Base-by-base conservation (phyloP, 495 filamentous ascomycete species). In the Aspergillus wentii region DNA sequence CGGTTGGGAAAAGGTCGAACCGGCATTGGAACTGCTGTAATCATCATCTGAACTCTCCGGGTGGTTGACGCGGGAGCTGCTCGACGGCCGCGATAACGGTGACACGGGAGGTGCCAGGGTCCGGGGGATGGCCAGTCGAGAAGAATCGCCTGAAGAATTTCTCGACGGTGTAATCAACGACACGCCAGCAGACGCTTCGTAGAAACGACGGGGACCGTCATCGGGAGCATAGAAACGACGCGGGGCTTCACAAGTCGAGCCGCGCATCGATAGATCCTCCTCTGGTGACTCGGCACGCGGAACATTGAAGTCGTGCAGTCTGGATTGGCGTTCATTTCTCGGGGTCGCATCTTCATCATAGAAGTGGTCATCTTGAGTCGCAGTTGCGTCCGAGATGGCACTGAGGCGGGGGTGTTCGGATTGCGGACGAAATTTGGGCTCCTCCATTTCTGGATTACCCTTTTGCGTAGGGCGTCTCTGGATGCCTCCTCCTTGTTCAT, bases 351-450 rank as follows among this genome's bases (percentile, higher is more conserved):
- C 46, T 11, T 69, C 61, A 33, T 61, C 61, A 9, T 44, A 26
- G 19, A 37, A 31, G 40, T 30, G 33, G 20, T 26, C 49, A 34
- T 74, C 63, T 30, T 76, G 71, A 13, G 71, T 72, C 0, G 72
- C 68, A 74, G 41, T 22, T 59, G 51, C 17, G 14, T 29, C 65
- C 10, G 76, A 74, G 28, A 85, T 62, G 11, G 70, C 72, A 52
- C 85, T 86, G 57, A 90, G 72, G 13, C 78, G 74, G 27, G 85
- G 84, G 50, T 90, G 78, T 58, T 85, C 75, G 8, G 85, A 90
- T 28, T 77, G 68, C 1, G 84, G 85, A 33, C 85, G 76, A 42
- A 73, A 73, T 40, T 62, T 62, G 17, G 78, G 76, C 25, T 77
- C 69, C 48, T 85, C 82, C 19, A 81, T 52, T 41, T 77, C 78